Base-by-base conservation (phyloP, 768 basidiomycete species). In the Rhodotorula kratochvilovae region DNA sequence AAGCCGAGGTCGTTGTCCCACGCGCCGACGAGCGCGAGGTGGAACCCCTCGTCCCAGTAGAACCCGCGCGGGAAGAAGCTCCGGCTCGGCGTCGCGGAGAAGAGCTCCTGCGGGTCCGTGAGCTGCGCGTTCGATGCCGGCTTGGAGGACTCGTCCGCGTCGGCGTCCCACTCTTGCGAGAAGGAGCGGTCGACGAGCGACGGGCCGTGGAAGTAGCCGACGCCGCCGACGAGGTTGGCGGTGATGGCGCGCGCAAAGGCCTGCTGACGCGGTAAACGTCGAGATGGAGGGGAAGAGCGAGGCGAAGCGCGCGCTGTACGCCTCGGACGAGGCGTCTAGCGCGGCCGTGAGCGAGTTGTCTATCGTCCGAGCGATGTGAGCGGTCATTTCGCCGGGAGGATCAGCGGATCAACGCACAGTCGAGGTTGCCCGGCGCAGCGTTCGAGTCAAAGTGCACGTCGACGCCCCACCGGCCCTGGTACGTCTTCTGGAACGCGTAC, bases 41-140 rank as follows among this genome's bases (percentile, higher is more conserved):
- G 94, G 84, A 98, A 98, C 3, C 94, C 94, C 81, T 98, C 94
- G 80, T 98, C 94, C 94, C 94, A 98, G 80, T 98, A 98, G 81
- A 98, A 98, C 27, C 94, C 94, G 79, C 94, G 84, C 1, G 94
- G 94, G 84, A 98, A 98, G 83, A 98, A 98, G 75, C 92, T 92
- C 46, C 95, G 85, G 78, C 92, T 95, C 8, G 94, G 94, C 0
- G 95, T 98, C 1, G 91, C 93, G 15, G 94, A 95, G 73, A 96
- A 81, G 29, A 98, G 81, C 29, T 87, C 86, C 68, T 83, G 87
- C 13, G 90, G 88, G 45, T 89, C 88, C 10, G 89, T 90, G 70
- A 92, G 77, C 29, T 76, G 70, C 17, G 80, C 79, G 39, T 79
- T 76, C 4, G 19, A 5, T 16, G 39, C 57, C 25, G 57, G 57